Evolutionary conservation across 1,139 yeast species (phyloP).

Genomic region (Meyerozyma elateridarum): DNA sequence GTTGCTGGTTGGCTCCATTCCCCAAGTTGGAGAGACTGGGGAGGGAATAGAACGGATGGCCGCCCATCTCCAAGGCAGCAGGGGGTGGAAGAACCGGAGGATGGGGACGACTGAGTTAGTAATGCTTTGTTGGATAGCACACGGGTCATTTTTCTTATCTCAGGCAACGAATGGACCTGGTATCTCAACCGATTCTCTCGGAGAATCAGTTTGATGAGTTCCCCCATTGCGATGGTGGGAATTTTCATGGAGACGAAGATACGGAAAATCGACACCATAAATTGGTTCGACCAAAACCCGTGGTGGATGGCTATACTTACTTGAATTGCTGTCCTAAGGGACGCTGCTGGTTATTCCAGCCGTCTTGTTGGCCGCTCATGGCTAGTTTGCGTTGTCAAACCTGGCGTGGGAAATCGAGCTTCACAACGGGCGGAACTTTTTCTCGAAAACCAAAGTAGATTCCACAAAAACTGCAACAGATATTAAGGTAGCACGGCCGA

Average conservation of each 20-base stretch:
- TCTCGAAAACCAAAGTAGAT: too few species aligned
- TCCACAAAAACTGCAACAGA: neutral
- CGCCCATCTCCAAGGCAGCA: slow-evolving; percentile 45
- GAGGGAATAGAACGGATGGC: slow-evolving; percentile 47
- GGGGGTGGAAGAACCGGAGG: slow-evolving; percentile 58
- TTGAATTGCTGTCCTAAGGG: slow-evolving; percentile 44
- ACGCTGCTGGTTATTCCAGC: slow-evolving; percentile 43
- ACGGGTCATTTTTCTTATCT: too few species aligned
- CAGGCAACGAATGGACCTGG: too few species aligned
- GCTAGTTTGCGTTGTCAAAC: too few species aligned
- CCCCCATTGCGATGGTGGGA: neutral
- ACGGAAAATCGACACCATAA: too few species aligned
- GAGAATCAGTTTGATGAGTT: neutral
- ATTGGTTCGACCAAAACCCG: too few species aligned
- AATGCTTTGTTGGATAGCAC: too few species aligned
- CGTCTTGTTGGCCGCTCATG: slow-evolving; percentile 43
- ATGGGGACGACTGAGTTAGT: slow-evolving; percentile 44
- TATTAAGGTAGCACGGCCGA: neutral
- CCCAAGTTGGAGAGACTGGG: slow-evolving; percentile 52
- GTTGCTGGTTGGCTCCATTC: slow-evolving; percentile 34
- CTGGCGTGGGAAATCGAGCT: too few species aligned
- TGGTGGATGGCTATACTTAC: too few species aligned
- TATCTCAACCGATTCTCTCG: slow-evolving; percentile 1
- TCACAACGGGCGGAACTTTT: too few species aligned
- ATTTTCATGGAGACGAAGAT: too few species aligned